Evolutionary conservation across 176 grass and related monocot genomes (phyloP).

Genomic region (Aegilops speltoides): DNA sequence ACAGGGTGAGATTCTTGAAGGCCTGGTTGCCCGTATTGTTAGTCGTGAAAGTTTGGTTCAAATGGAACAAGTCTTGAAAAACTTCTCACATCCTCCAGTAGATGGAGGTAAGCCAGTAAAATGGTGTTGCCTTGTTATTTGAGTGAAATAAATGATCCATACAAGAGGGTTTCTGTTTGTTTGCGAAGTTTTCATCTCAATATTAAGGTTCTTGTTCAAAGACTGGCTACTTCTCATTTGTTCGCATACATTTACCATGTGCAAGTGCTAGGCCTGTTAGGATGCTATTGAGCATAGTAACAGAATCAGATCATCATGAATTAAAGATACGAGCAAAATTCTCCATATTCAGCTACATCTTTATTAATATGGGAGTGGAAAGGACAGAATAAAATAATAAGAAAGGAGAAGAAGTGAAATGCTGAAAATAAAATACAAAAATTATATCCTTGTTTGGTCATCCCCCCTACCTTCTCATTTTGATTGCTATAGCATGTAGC

Average conservation of each 20-base stretch:
- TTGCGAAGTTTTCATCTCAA: neutral
- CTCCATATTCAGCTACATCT: neutral
- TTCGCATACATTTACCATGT: constrained; percentile 9
- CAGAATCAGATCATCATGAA: constrained; percentile 4
- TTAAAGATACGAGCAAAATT: neutral
- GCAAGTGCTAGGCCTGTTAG: neutral
- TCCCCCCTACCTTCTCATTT: neutral
- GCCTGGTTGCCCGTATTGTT: constrained; percentile 87
- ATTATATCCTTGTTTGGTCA: neutral
- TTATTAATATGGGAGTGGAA: neutral
- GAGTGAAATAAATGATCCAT: neutral
- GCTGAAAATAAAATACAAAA: neutral
- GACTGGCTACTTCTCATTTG: neutral
- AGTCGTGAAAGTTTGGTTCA: constrained; percentile 65
- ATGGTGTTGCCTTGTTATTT: neutral
- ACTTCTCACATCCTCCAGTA: constrained; percentile 51
- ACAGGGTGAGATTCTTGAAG: constrained; percentile 95
- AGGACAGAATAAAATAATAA: neutral
- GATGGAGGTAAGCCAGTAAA: constrained; percentile 45
- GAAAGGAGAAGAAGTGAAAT: neutral
- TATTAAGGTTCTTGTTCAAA: neutral
- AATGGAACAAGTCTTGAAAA: constrained; percentile 65
- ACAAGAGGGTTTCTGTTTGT: neutral
- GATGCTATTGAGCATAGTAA: neutral
- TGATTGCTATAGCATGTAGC: neutral